Base-by-base conservation (phyloP, 148 eudicot species). In the Amaranthus hypochondriacus region DNA sequence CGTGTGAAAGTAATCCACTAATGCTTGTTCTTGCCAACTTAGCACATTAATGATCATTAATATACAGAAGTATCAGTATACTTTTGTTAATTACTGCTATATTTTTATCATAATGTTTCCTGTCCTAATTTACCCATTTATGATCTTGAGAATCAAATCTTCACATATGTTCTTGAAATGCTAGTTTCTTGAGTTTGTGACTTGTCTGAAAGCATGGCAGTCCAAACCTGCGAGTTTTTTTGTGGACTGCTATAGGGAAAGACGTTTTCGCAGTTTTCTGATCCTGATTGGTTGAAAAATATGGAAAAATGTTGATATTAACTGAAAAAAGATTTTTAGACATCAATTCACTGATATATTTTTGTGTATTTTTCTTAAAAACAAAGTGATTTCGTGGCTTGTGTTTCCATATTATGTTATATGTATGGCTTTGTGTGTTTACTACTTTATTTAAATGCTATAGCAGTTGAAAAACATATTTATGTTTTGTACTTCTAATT, bases 11-110 rank as follows among this genome's bases (percentile, higher is more conserved):
- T n/a, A 46, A 61, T 78, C 63, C 6, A 48, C 58, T 62, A 68
- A 43, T 62, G 74, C 68, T 66, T 64, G 11, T 75, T 52, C 48
- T 7, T 47, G 39, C 58, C 56, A 68, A 14, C 60, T 73, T 73
- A 56, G 64, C 77, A 68, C 50, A 47, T 53, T 12, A 62, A 56
- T 54, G 52, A 18, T 66, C 48, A 58, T 66, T 68, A 49, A 66
- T 71, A 64, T 62, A 52, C 60, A 9, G 12, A 68, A 39, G 6
- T 49, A 58, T 75, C 50, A 42, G 18, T 51, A 39, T 49, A 12
- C 42, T 58, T 51, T 18, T 72, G 15, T 67, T 49, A 52, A 60
- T 73, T 6, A 55, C 68, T 68, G 64, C 48, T 28, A 15, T 11
- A 59, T 42, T 72, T 64, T 48, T 67, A 6, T 59, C 15, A 2